Conservation (phyloP, 2,329 filamentous ascomycete species). For the Aspergillus sp. region DNA sequence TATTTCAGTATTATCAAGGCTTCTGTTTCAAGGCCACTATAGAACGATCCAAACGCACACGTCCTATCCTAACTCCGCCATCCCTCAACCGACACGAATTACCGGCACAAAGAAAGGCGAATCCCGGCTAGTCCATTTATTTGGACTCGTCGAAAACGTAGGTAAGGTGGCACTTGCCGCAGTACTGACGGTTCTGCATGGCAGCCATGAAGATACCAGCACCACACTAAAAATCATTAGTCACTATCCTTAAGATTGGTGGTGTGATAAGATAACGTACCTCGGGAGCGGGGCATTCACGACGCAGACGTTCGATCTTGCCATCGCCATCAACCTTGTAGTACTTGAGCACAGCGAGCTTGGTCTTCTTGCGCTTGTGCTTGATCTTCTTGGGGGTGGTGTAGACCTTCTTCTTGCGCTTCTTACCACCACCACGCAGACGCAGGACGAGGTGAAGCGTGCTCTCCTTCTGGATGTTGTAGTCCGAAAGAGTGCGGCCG, state of each 20-base stretch:
- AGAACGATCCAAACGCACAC: constrained; percentile 20
- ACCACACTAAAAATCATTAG: constrained; percentile 68
- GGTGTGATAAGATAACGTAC: constrained; percentile 54
- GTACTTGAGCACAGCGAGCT: constrained; percentile 99
- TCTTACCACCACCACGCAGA: constrained; percentile 98
- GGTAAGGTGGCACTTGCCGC: constrained; percentile 69
- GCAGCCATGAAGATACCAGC: constrained; percentile 99
- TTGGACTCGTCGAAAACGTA: constrained; percentile 69
- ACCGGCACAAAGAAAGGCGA: constrained; percentile 16
- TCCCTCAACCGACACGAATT: constrained; percentile 12
- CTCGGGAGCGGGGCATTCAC: constrained; percentile 92
- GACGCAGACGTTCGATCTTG: constrained; percentile 98
- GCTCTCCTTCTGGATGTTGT: constrained; percentile 99
- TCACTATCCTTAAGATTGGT: constrained; percentile 34
- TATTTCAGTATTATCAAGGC: constrained; percentile 13
- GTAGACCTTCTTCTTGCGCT: constrained; percentile 99
- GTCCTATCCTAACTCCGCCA: constrained; percentile 15
- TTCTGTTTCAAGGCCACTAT: constrained; percentile 4
- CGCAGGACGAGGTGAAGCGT: constrained; percentile 97
- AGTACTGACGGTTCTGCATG: constrained; percentile 99
- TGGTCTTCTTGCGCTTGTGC: constrained; percentile 99
- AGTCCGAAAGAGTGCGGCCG: constrained; percentile 97
- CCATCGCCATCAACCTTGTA: constrained; percentile 99
- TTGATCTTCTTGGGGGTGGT: constrained; percentile 99
- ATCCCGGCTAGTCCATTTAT: constrained; percentile 37